Evolutionary conservation across 805 yeast species (phyloP).

Genomic region (Candida railenensis): DNA sequence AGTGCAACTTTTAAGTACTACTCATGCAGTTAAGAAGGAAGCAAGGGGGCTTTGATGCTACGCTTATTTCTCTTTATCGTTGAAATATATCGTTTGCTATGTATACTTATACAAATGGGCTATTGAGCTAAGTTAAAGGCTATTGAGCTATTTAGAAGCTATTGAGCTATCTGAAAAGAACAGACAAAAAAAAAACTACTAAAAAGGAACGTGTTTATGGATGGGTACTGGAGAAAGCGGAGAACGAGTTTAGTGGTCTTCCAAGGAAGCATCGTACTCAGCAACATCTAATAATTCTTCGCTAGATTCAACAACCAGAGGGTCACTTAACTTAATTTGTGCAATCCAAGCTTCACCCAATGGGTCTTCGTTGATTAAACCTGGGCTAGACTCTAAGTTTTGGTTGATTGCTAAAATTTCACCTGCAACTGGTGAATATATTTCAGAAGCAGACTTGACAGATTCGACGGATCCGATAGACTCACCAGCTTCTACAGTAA

Average conservation of each 20-base stretch:
- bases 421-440: constrained; percentile 85
- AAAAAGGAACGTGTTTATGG: not conserved
- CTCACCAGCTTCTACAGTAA: constrained; percentile 66
- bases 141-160: not conserved
- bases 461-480: constrained; percentile 91
- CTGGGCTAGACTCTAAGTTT: constrained; percentile 66
- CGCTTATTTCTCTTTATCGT: no score
- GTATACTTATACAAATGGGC: not conserved
- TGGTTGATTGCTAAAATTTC: constrained; percentile 71
- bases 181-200: not conserved
- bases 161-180: no score
- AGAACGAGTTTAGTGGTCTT: constrained; percentile 32
- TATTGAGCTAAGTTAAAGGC: no score
- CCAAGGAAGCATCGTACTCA: constrained; percentile 56
- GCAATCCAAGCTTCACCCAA: constrained; percentile 94
- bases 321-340: constrained; percentile 59
- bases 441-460: constrained; percentile 91
- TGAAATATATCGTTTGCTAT: not conserved
- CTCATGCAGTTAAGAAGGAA: no score
- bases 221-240: no score
- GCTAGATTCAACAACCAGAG: constrained; percentile 28
- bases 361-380: constrained; percentile 82
- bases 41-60: no score
- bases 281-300: constrained; percentile 53
- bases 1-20: no score